Percentiles rank a stretch among this genome's conserved stretches.
Conservation (phyloP, 1,139 yeast genomes). For the Suhomyces bribrorum region DNA sequence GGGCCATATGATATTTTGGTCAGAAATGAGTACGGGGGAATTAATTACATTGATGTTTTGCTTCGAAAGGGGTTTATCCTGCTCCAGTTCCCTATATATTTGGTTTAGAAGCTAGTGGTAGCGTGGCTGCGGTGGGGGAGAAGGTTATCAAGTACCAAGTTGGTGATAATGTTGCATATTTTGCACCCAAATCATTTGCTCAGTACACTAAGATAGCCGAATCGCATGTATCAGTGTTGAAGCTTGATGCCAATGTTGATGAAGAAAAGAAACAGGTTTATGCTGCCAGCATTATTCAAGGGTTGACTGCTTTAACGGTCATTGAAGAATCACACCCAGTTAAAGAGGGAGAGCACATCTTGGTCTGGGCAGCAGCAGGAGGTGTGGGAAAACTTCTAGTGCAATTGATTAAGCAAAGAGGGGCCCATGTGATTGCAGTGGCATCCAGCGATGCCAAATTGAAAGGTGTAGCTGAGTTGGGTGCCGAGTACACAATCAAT, state of each 20-base stretch:
- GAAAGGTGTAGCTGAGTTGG: slow-evolving; percentile 58
- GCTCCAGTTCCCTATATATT: slow-evolving; percentile 57
- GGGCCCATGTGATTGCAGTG: slow-evolving; percentile 82
- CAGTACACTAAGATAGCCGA: slow-evolving; percentile 61
- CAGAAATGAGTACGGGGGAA: slow-evolving; percentile 72
- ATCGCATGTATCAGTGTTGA: slow-evolving; percentile 34
- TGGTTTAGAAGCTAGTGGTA: slow-evolving; percentile 88
- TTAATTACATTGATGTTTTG: slow-evolving; percentile 81
- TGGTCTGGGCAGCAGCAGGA: slow-evolving; percentile 93
- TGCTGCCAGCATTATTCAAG: slow-evolving; percentile 68
- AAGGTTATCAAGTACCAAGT: slow-evolving; percentile 56
- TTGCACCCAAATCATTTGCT: slow-evolving; percentile 57
- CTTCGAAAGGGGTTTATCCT: slow-evolving; percentile 76
- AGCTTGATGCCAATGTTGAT: slow-evolving; percentile 48
- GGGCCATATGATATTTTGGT: slow-evolving; percentile 59
- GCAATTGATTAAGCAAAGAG: slow-evolving; percentile 61
- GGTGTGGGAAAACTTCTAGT: slow-evolving; percentile 77
- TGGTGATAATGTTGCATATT: slow-evolving; percentile 74
- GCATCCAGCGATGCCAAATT: slow-evolving; percentile 75
- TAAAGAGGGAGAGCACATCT: slow-evolving; percentile 63
- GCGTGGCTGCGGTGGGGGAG: slow-evolving; percentile 65
- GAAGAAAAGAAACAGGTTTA: slow-evolving; percentile 52
- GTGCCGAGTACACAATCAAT: slow-evolving; percentile 75
- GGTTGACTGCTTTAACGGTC: slow-evolving; percentile 76
- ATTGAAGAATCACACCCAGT: slow-evolving; percentile 66